Evolutionary conservation across 2,329 filamentous ascomycete genomes (phyloP).

Genomic region (Fusarium graminum): DNA sequence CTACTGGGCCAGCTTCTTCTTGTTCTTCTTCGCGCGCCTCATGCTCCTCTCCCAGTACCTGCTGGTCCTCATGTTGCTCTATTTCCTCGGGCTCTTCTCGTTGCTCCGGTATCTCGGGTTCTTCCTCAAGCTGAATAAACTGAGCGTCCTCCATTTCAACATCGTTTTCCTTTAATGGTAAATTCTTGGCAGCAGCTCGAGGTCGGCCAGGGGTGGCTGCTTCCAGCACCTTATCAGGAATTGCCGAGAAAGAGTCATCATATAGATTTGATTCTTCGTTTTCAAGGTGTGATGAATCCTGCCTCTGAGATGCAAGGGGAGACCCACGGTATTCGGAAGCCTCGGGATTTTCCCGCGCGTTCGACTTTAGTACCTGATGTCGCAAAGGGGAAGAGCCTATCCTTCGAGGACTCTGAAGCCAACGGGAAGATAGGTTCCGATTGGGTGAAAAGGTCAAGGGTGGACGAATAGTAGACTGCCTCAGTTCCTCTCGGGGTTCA

Average conservation of each 20-base stretch:
- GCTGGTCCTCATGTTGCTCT: constrained; percentile 9
- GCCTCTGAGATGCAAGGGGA: constrained; percentile 16
- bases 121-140: constrained; percentile 13
- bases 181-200: constrained; percentile 2
- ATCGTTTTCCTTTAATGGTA: constrained; percentile 23
- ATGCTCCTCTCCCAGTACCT: constrained; percentile 17
- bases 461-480: constrained; percentile 36
- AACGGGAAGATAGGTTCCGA: constrained; percentile 47
- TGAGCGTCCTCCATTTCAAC: constrained; percentile 31
- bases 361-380: constrained; percentile 52
- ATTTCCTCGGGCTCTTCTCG: constrained; percentile 19
- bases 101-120: constrained; percentile 5
- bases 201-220: constrained; percentile 61
- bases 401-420: constrained; percentile 55
- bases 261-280: constrained; percentile 56
- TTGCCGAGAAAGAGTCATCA: constrained; percentile 70
- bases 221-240: constrained; percentile 64
- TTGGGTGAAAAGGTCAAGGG: constrained; percentile 40
- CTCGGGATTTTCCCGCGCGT: constrained; percentile 44
- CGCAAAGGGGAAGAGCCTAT: constrained; percentile 50
- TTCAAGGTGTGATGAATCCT: constrained; percentile 27
- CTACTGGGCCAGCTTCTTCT: constrained; percentile 17
- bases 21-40: constrained; percentile 12
- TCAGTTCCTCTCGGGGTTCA: constrained; percentile 27
- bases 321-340: constrained; percentile 17